Conservation (phyloP, 2,329 filamentous ascomycete species). For the Colletotrichum cereale region DNA sequence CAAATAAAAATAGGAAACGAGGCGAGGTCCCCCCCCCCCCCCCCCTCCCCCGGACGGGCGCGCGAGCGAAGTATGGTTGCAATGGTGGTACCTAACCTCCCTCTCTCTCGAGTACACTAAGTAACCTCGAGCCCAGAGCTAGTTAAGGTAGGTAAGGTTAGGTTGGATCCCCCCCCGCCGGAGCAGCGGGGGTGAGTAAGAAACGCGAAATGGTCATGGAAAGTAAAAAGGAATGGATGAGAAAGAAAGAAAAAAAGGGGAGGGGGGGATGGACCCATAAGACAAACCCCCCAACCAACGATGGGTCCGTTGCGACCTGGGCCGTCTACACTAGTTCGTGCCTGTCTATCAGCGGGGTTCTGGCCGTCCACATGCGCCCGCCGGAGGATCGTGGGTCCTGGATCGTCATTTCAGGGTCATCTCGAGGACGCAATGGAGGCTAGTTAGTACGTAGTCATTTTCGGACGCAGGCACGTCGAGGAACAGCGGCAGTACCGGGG, state of each 20-base stretch:
- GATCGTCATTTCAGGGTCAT: constrained; percentile 1
- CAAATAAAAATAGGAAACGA: too few species aligned
- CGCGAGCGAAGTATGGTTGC: too few species aligned
- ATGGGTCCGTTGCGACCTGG: neutral
- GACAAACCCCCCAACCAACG: neutral
- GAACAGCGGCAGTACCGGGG: neutral
- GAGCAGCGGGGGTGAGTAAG: neutral
- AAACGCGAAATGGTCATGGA: too few species aligned
- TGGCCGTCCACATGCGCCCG: neutral
- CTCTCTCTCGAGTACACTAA: neutral
- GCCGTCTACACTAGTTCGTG: neutral
- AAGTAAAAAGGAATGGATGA: neutral
- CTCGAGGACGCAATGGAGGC: neutral
- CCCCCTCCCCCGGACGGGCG: too few species aligned
- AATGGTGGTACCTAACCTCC: neutral
- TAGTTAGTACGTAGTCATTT: neutral
- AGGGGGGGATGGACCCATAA: neutral
- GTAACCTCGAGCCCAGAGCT: neutral
- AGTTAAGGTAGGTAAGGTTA: neutral
- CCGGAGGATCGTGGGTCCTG: constrained; percentile 2
- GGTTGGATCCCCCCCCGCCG: too few species aligned
- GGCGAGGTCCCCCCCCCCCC: neutral
- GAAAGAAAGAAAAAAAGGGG: neutral
- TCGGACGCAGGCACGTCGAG: neutral
- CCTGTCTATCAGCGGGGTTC: constrained; percentile 29